Evolutionary conservation across 345 rosid genomes (phyloP).

Genomic region (Acer yangbiense): DNA sequence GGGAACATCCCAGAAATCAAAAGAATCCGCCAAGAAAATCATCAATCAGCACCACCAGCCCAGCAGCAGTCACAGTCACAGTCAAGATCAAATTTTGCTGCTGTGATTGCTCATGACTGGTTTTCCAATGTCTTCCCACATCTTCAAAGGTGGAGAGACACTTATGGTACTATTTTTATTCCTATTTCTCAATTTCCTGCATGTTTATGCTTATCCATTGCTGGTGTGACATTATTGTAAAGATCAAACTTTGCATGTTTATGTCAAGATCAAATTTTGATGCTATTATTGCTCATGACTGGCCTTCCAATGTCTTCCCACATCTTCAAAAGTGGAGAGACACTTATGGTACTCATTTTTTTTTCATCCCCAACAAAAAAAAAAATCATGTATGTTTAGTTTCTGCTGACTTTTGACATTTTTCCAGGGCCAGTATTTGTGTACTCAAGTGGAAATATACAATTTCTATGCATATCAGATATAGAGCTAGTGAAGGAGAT

Average conservation of each 20-base stretch:
- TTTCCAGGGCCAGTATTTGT: constrained; percentile 41
- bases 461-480: constrained; percentile 35
- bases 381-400: background rate
- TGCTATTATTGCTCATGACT: constrained; percentile 28
- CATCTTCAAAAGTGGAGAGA: constrained; percentile 35
- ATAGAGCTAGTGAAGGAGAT: constrained; percentile 45
- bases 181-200: too few relatives aligned
- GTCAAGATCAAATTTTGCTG: too few relatives aligned
- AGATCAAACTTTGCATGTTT: too few relatives aligned
- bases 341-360: constrained; percentile 31
- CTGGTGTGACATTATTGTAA: too few relatives aligned
- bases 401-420: background rate
- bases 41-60: background rate
- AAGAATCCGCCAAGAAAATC: constrained; percentile 15
- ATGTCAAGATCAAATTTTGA: too few relatives aligned
- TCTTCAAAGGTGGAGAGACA: constrained; percentile 34
- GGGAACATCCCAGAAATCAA: constrained; percentile 48
- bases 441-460: constrained; percentile 48
- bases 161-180: too few relatives aligned
- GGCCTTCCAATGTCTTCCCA: constrained; percentile 38
- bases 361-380: too few relatives aligned
- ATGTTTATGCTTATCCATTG: too few relatives aligned
- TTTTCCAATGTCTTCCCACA: constrained; percentile 31
- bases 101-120: constrained; percentile 37
- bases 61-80: too few relatives aligned